phyloP scores from a whole-genome alignment of 2,329 filamentous ascomycete genomes.

The Aureobasidium sp. region DNA sequence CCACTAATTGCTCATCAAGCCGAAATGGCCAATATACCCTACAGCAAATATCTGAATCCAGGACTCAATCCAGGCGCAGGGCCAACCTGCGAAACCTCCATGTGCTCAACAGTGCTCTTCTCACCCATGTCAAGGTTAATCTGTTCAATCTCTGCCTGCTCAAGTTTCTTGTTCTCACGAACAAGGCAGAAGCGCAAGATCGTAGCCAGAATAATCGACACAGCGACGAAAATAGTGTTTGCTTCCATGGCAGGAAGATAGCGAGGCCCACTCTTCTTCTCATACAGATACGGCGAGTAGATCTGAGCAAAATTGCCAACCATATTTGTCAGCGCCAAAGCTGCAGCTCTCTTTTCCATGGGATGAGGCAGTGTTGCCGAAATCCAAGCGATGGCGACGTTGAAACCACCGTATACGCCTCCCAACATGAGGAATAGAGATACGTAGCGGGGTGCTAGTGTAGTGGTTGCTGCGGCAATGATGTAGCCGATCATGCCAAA shows the following conservation, averaged over 20 bases:
- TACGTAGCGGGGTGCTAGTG: constrained; percentile 16
- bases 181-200: neutral
- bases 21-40: no score
- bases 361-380: neutral
- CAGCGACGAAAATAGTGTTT: neutral
- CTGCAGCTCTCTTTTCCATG: neutral
- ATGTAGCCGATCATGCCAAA: constrained; percentile 19
- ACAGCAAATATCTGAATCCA: neutral
- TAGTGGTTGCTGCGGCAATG: constrained; percentile 18
- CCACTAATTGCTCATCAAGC: no score
- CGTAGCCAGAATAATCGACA: neutral
- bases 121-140: neutral
- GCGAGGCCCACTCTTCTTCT: neutral
- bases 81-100: neutral
- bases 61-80: neutral
- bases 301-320: neutral
- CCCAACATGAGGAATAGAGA: neutral
- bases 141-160: neutral
- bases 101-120: neutral
- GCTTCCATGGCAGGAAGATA: neutral
- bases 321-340: neutral
- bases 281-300: neutral
- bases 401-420: neutral
- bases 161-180: neutral
- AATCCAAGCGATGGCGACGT: neutral